These are phyloP conservation scores for Gypsophila paniculata DNA, from an alignment of 179 eudicot species.

Conservation along the genomic window DNA sequence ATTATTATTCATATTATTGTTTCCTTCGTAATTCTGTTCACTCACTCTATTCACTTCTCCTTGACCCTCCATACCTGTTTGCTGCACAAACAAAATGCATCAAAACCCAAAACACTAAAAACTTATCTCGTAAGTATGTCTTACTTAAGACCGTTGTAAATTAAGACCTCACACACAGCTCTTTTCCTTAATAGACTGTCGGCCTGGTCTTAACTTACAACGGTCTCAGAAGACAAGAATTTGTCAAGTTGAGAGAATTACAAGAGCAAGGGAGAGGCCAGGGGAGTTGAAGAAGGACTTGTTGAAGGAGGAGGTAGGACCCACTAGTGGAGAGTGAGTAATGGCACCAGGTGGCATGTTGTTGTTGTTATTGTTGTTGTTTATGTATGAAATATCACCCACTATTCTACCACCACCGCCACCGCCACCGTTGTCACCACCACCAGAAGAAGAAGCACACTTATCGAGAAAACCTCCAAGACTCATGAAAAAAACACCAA, in stretches of 20 bases:
- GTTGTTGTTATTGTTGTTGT: constrained; percentile 13
- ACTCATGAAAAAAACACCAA: constrained; percentile 57
- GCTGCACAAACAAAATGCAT: constrained; percentile 31
- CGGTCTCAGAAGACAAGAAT: no score
- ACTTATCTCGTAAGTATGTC: no score
- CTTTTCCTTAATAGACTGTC: no score
- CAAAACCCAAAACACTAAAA: not conserved
- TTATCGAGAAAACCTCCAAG: constrained; percentile 82
- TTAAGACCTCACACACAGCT: no score
- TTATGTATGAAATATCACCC: constrained; percentile 33
- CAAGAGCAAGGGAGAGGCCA: constrained; percentile 95
- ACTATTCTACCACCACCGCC: constrained; percentile 35
- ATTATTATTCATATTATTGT: not conserved
- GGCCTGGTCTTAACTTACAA: no score
- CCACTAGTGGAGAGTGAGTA: constrained; percentile 36
- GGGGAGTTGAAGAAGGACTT: constrained; percentile 83
- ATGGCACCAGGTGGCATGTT: constrained; percentile 54
- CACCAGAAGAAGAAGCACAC: constrained; percentile 35
- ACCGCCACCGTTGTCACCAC: constrained; percentile 33
- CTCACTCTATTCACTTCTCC: constrained; percentile 50
- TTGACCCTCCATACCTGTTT: constrained; percentile 85
- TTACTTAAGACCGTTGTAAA: no score
- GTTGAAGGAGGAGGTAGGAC: constrained; percentile 38
- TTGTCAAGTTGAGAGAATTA: constrained; percentile 24
- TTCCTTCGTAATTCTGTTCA: constrained; percentile 46